Evolutionary conservation across 2,329 filamentous ascomycete genomes (phyloP).

Genomic region (Cercospora brassicicola): DNA sequence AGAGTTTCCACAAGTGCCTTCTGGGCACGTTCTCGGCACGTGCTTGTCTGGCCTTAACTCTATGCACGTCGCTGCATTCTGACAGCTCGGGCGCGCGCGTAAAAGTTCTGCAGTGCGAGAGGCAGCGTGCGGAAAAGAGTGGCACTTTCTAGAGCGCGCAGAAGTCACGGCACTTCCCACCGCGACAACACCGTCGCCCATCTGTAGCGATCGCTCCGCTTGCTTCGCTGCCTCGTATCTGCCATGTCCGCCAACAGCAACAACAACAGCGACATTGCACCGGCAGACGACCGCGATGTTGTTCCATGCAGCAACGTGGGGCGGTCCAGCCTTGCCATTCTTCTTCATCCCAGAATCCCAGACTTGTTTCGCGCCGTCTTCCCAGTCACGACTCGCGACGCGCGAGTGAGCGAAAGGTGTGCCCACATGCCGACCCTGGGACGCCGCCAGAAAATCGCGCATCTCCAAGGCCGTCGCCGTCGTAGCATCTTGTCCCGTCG

Average conservation of each 20-base stretch:
- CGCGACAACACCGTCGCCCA: neutral
- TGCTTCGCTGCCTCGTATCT: neutral
- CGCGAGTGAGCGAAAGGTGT: neutral
- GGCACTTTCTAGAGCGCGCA: neutral
- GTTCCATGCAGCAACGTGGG: neutral
- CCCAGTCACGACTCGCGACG: neutral
- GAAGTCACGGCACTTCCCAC: neutral
- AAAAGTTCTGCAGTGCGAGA: neutral
- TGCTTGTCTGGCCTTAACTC: neutral
- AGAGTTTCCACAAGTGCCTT: neutral
- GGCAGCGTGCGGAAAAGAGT: neutral
- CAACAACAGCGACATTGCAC: neutral
- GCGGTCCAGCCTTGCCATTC: neutral
- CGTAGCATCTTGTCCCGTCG: neutral
- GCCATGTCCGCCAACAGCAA: neutral
- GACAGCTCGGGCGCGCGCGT: neutral
- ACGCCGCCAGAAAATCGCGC: neutral
- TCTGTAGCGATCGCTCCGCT: neutral
- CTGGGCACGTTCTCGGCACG: constrained; percentile 3
- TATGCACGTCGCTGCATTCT: constrained; percentile 1
- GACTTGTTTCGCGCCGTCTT: neutral
- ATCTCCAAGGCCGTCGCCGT: neutral
- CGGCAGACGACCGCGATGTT: neutral
- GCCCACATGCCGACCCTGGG: constrained; percentile 3
- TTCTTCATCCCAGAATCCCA: neutral